Evolutionary conservation across 148 eudicot genomes (phyloP).

Genomic region (Limonium bicolor): DNA sequence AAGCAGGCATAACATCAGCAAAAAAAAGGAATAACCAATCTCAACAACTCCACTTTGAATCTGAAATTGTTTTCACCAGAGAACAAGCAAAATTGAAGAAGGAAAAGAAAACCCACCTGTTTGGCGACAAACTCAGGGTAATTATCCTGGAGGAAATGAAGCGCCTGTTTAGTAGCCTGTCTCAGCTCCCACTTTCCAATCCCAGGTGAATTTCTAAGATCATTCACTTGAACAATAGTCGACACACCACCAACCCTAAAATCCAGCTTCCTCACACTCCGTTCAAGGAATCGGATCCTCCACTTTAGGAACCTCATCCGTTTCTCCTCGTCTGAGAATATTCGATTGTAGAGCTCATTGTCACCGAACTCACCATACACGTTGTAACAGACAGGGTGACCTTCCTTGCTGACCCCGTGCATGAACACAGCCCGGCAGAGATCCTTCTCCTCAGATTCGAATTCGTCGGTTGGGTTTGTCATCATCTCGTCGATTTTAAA

Average conservation of each 20-base stretch:
- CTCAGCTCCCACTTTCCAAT: constrained; percentile 42
- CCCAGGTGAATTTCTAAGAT: constrained; percentile 68
- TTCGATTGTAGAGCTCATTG: constrained; percentile 40
- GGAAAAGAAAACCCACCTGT: constrained; percentile 22
- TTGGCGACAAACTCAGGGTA: constrained; percentile 77
- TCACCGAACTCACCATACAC: constrained; percentile 51
- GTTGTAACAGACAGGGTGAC: constrained; percentile 52
- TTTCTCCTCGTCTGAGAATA: constrained; percentile 59
- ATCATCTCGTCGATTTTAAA: constrained; percentile 37
- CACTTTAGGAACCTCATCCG: constrained; percentile 37
- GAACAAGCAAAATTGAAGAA: no score
- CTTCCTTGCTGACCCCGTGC: constrained; percentile 47
- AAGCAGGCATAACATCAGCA: no score
- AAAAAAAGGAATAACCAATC: no score
- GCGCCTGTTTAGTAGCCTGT: constrained; percentile 22
- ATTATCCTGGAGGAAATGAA: constrained; percentile 54
- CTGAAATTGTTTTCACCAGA: no score
- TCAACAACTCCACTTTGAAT: no score
- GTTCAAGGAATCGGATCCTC: constrained; percentile 52
- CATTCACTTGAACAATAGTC: constrained; percentile 49
- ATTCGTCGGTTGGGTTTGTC: no score
- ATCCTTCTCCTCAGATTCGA: constrained; percentile 7
- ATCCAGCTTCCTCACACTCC: constrained; percentile 47
- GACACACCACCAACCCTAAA: constrained; percentile 46
- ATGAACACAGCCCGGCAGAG: constrained; percentile 40